These are phyloP conservation scores for Teratosphaeria gauchensis DNA, from an alignment of 2,329 filamentous ascomycete species.

Conservation along the genomic window DNA sequence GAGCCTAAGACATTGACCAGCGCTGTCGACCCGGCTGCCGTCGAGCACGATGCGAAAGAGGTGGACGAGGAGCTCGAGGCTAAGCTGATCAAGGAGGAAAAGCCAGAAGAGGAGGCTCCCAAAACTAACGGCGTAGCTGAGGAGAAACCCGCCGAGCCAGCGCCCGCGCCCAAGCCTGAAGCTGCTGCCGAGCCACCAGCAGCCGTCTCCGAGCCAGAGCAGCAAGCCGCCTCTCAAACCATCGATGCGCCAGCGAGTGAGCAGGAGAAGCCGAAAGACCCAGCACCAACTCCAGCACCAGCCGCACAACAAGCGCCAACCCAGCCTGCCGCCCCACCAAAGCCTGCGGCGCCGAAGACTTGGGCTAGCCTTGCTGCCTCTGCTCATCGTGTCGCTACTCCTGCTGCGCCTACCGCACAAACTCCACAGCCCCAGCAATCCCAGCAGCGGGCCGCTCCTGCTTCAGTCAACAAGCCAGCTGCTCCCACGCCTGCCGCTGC, in stretches of 20 bases:
- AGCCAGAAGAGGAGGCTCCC: background rate
- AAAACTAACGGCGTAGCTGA: background rate
- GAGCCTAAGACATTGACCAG: constrained; percentile 21
- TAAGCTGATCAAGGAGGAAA: constrained; percentile 29
- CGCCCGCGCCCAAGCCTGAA: constrained; percentile 15
- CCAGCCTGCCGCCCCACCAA: constrained; percentile 42
- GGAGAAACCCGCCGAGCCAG: constrained; percentile 29
- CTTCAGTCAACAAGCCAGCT: constrained; percentile 14
- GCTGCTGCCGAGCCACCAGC: constrained; percentile 30
- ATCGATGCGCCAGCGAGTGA: constrained; percentile 23
- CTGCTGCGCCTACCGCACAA: constrained; percentile 27
- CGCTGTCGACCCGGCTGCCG: constrained; percentile 27
- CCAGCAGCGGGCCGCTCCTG: constrained; percentile 5
- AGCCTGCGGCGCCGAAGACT: constrained; percentile 49
- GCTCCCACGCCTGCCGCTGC: constrained; percentile 17
- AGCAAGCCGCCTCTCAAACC: constrained; percentile 25
- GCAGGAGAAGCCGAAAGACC: constrained; percentile 53
- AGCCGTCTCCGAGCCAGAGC: constrained; percentile 20
- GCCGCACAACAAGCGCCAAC: constrained; percentile 33
- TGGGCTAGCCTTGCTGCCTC: constrained; percentile 64
- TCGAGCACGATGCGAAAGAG: constrained; percentile 36
- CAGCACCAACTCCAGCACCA: constrained; percentile 42
- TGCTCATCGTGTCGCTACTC: constrained; percentile 35
- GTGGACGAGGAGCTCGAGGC: constrained; percentile 73
- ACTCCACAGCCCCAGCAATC: constrained; percentile 9